phyloP scores from a whole-genome alignment of 192 early-diverging fungal species.

The Phlyctochytrium bullatum region DNA sequence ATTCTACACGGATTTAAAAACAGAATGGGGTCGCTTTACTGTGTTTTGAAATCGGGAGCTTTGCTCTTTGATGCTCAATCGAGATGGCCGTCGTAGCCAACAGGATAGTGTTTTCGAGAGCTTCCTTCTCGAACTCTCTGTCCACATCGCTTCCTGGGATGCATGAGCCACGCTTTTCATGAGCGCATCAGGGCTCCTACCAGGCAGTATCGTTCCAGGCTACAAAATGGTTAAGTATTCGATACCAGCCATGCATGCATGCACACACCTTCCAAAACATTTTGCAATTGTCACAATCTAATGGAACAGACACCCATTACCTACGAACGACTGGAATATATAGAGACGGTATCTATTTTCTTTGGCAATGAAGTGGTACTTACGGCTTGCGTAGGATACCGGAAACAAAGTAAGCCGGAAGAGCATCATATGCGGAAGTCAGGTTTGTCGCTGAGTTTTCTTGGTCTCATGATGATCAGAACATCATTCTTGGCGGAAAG shows the following conservation, averaged over 20 bases:
- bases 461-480: constrained; percentile 48
- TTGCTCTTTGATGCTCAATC: background rate
- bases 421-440: constrained; percentile 86
- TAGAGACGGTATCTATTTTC: constrained; percentile 74
- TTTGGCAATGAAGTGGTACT: background rate
- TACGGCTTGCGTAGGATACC: too few species aligned
- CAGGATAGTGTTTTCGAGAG: background rate
- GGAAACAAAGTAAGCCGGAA: constrained; percentile 95
- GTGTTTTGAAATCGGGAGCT: background rate
- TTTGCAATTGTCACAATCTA: background rate
- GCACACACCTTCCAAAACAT: background rate
- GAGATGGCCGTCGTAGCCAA: background rate
- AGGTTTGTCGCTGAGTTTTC: background rate
- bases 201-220: too few species aligned
- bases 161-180: too few species aligned
- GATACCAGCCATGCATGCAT: background rate
- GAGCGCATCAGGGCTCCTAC: too few species aligned
- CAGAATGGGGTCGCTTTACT: background rate
- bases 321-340: constrained; percentile 86
- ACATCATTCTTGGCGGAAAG: constrained; percentile 96
- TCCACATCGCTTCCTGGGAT: background rate
- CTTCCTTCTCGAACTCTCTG: background rate
- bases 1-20: background rate
- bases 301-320: constrained; percentile 72
- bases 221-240: too few species aligned